phyloP scores from a whole-genome alignment of 306 rosid species.

The Acmispon strigosus region DNA sequence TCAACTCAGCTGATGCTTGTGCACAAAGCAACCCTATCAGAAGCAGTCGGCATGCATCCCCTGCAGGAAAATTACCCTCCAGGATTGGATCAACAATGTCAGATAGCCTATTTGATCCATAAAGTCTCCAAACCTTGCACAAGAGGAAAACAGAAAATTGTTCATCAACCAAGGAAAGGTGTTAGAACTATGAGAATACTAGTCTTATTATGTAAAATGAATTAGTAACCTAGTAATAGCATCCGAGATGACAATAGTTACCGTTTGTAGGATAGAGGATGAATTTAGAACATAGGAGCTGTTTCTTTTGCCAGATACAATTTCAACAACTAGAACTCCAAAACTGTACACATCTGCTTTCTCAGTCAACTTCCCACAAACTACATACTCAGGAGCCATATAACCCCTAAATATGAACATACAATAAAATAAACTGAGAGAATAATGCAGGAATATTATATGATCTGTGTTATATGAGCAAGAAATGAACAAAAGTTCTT shows the following conservation, averaged over 20 bases:
- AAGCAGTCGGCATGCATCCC: constrained; percentile 23
- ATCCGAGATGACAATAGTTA: neutral
- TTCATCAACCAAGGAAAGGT: neutral
- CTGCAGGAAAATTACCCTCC: neutral
- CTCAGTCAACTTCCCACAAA: constrained; percentile 60
- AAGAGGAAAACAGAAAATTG: neutral
- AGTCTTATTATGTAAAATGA: neutral
- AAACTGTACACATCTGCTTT: constrained; percentile 79
- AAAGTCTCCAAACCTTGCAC: constrained; percentile 29
- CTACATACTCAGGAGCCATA: constrained; percentile 73
- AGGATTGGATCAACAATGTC: constrained; percentile 25
- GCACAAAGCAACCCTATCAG: constrained; percentile 31
- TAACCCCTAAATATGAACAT: constrained; percentile 45
- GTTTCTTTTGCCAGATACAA: constrained; percentile 46
- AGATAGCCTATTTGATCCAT: constrained; percentile 21
- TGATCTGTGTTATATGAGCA: neutral
- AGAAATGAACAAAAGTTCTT: neutral
- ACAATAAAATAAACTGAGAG: neutral
- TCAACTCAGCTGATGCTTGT: constrained; percentile 29
- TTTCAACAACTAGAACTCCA: constrained; percentile 57
- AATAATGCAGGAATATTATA: neutral
- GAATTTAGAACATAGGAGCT: constrained; percentile 22
- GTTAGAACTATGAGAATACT: neutral
- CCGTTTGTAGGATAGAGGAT: constrained; percentile 19
- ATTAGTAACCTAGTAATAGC: neutral